Conservation (phyloP, 805 yeast genomes). For the Wickerhamomyces chaumierensis region DNA sequence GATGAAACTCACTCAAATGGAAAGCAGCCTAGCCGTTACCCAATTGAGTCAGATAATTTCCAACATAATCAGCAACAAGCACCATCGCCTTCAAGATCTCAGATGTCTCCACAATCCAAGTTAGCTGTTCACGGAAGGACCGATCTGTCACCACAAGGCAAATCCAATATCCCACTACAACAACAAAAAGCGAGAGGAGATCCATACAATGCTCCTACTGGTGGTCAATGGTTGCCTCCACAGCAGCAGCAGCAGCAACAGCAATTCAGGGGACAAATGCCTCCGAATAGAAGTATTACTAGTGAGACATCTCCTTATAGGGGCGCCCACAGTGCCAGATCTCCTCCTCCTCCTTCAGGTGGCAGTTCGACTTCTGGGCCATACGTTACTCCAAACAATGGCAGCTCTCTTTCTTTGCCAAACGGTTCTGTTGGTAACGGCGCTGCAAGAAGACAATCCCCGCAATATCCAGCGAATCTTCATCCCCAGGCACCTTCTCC, state of each 20-base stretch:
- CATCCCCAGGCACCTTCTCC: constrained; percentile 4
- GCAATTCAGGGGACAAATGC: not conserved
- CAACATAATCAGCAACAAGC: not conserved
- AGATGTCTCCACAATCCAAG: not conserved
- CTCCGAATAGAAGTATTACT: not conserved
- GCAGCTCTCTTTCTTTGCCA: constrained; percentile 6
- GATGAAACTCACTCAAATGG: too few relatives aligned
- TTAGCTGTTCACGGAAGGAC: not conserved
- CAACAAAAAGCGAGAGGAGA: too few relatives aligned
- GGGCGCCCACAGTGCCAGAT: not conserved
- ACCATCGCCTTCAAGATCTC: not conserved
- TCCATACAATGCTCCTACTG: too few relatives aligned
- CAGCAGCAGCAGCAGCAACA: not conserved
- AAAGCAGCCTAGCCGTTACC: too few relatives aligned
- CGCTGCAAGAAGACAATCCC: constrained; percentile 2
- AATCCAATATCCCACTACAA: not conserved
- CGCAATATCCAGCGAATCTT: constrained; percentile 1
- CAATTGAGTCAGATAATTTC: too few relatives aligned
- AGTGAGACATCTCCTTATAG: not conserved
- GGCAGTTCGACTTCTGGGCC: too few relatives aligned
- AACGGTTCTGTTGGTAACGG: constrained; percentile 1
- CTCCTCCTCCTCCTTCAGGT: not conserved
- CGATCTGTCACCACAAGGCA: not conserved
- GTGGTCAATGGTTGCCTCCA: not conserved
- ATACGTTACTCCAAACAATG: constrained; percentile 1